A percentile compares a stretch with the other conserved stretches of the same genome.
These are phyloP conservation scores for Aurantiochytrium sp. DNA, from an alignment of 108 stramenopile species.

Conservation along the genomic window DNA sequence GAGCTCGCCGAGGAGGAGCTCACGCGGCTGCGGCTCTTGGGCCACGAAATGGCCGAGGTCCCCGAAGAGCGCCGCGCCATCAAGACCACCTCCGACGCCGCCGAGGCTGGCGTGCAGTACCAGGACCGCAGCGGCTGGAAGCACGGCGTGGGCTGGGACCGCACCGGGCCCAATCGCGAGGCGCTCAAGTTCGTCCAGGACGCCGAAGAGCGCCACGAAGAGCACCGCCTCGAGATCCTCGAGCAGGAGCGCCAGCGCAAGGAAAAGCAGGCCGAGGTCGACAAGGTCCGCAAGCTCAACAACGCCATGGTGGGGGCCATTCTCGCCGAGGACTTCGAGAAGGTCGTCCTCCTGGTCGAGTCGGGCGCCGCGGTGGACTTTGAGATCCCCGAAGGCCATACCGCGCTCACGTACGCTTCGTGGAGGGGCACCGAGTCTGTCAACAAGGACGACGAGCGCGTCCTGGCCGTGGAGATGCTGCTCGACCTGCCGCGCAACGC, in stretches of 20 bases:
- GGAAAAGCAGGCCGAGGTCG: not conserved
- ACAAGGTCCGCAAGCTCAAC: not conserved
- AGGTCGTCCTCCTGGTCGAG: not conserved
- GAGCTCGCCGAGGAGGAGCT: slow-evolving; percentile 5
- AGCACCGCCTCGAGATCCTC: not conserved
- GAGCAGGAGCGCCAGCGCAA: not conserved
- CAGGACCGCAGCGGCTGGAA: not conserved
- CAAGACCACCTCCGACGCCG: not conserved
- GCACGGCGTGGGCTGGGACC: not conserved
- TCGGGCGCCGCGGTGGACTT: not conserved
- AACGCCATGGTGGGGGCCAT: not conserved
- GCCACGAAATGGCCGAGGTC: not conserved
- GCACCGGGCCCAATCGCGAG: not conserved
- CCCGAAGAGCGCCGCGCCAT: not conserved
- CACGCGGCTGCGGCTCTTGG: not conserved
- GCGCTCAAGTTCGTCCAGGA: not conserved
- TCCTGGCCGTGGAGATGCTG: slow-evolving; percentile 2
- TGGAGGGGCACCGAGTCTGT: not conserved
- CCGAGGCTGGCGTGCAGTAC: not conserved
- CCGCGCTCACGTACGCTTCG: not conserved
- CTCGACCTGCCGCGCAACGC: not conserved
- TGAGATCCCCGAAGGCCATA: not conserved
- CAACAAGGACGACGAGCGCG: not conserved
- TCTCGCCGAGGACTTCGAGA: not conserved
- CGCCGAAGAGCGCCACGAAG: no score